These are phyloP conservation scores for Eucalyptus caleyi DNA, from an alignment of 345 rosid genomes.

Conservation along the genomic window DNA sequence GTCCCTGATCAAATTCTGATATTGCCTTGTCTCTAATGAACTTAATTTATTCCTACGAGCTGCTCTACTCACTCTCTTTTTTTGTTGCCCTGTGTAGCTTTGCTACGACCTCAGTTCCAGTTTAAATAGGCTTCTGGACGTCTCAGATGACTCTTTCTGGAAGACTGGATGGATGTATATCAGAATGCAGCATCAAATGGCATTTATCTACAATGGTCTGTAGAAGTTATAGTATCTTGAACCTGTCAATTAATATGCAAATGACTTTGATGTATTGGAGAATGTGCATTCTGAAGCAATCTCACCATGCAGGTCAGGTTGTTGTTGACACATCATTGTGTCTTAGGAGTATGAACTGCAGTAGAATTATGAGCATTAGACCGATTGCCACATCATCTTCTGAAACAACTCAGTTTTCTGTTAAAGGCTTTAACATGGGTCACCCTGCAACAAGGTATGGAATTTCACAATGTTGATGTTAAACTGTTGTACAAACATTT, in stretches of 20 bases:
- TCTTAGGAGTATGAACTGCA: slow-evolving; percentile 34
- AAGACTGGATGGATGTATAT: slow-evolving; percentile 78
- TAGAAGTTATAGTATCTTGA: not conserved
- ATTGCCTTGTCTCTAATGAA: not conserved
- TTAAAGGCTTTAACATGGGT: slow-evolving; percentile 73
- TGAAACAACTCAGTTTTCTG: slow-evolving; percentile 44
- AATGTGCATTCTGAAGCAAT: not conserved
- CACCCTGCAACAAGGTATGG: slow-evolving; percentile 60
- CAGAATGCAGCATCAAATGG: slow-evolving; percentile 72
- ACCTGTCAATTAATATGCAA: not conserved
- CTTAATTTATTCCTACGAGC: not conserved
- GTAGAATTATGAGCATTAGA: slow-evolving; percentile 53
- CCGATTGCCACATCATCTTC: slow-evolving; percentile 74
- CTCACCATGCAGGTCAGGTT: slow-evolving; percentile 61
- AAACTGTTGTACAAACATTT: not conserved
- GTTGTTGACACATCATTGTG: slow-evolving; percentile 64
- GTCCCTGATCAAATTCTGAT: not conserved
- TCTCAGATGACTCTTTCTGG: slow-evolving; percentile 77
- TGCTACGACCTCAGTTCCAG: slow-evolving; percentile 59
- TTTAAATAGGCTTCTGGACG: slow-evolving; percentile 71
- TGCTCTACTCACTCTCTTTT: not conserved
- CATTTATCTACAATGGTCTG: slow-evolving; percentile 24
- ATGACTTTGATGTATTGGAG: not conserved
- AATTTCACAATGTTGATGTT: not conserved
- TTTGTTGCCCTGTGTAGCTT: slow-evolving; percentile 35